Conservation (phyloP, 2,329 filamentous ascomycete species). For the Ustulina deusta region DNA sequence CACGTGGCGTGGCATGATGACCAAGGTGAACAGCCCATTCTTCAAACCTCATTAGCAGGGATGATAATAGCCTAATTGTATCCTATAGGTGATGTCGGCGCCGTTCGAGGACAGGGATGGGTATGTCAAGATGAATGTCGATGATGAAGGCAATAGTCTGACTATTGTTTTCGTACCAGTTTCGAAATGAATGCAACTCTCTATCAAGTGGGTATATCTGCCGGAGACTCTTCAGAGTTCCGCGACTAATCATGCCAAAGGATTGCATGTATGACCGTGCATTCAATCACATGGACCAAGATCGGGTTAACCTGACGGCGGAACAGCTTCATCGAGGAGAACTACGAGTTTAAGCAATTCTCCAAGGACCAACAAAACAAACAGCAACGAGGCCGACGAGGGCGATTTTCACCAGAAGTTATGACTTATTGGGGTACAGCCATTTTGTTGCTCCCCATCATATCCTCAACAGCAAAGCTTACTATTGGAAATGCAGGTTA, state of each 20-base stretch:
- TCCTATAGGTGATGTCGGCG: conserved; percentile 79
- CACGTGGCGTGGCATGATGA: conserved; percentile 99
- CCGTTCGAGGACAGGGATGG: conserved; percentile 86
- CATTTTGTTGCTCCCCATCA: neutral
- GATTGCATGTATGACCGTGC: conserved; percentile 63
- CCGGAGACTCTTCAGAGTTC: conserved; percentile 12
- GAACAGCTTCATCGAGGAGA: conserved; percentile 89
- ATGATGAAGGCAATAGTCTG: conserved; percentile 2
- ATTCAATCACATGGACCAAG: neutral
- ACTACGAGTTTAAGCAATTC: conserved; percentile 77
- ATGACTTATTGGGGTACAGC: conserved; percentile 91
- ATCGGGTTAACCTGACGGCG: conserved; percentile 26
- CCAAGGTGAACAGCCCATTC: conserved; percentile 72
- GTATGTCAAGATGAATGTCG: conserved; percentile 57
- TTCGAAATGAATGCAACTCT: conserved; percentile 97
- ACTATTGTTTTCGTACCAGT: conserved; percentile 55
- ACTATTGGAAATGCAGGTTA: conserved; percentile 72
- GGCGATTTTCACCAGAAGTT: conserved; percentile 73
- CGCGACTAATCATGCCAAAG: conserved; percentile 52
- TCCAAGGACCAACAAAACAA: conserved; percentile 69
- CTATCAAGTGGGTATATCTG: conserved; percentile 76
- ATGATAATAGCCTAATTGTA: conserved; percentile 25
- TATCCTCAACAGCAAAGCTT: neutral
- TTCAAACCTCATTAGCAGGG: neutral
- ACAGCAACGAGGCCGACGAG: conserved; percentile 60